Evolutionary conservation across 2,329 filamentous ascomycete genomes (phyloP), one percentile per base, ranked within the genome.

Genomic region (Cladosporium phlei): DNA sequence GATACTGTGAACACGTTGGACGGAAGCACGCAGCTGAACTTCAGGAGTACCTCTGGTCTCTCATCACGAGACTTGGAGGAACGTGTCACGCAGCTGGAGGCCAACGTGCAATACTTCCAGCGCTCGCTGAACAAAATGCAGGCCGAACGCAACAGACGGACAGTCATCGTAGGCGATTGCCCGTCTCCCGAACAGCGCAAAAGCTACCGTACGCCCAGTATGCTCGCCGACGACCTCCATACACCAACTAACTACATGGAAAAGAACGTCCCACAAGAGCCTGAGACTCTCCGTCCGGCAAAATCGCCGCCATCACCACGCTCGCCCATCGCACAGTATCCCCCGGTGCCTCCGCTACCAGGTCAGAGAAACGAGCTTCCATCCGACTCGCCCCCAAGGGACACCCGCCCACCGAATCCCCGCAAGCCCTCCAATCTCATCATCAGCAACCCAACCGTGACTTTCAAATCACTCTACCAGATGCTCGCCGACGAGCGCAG

Each of bases 401-500:
- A 19, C 12, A 28, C 32, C 4, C 25, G 27, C 22, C 19, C 37
- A 6, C 29, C 25, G 12, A 33, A 19, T 28, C 19, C 32, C 16
- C 28, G 28, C 19, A 38, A 47, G 6, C 35, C 44, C 2, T 47
- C 44, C 5, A 34, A 39, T 21, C 17, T 40, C 8, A 40, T 47
- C 25, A 39, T 30, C 29, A 46, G 29, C 16, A 47, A 49, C 10
- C 39, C 52, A 3, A 47, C 37, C 14, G 39, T 51, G 19, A 62
- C 61, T 4, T 63, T 65, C 54, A 56, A 57, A 20, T 61, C 63
- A 1, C 57, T 67, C 5, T 67, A 66, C 50, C 60, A 64, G 37
- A 64, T 65, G 59, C 58, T 67, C n/a, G 52, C 61, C 27, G 60
- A 64, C 49, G 64, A 67, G 47, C 59, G 64, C n/a, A 57, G 57